Base-by-base conservation (phyloP, 305 asterid genomes). In the Fraxinus angustifolia region DNA sequence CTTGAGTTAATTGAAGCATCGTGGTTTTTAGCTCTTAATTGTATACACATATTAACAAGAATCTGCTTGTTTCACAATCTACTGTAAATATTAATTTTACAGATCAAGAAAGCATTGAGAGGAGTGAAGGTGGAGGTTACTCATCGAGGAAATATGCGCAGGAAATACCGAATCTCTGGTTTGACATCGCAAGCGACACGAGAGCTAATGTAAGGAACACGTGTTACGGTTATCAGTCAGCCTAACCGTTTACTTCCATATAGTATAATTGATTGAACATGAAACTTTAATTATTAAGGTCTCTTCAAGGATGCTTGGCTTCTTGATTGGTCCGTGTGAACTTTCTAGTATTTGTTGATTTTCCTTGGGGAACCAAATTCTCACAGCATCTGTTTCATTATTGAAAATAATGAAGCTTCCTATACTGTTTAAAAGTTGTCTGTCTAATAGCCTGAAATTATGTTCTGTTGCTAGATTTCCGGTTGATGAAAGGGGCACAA, bases 61-160 rank as follows among this genome's bases (percentile, higher is more conserved):
- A 50, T 50, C n/a, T 50, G 21, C 60, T 5, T 21, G 11, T 36
- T 33, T 23, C 19, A 5, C 26, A 26, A 33, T 56, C 50, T 34
- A 17, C 31, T 34, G 8, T 82, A 21, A 78, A 73, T 60, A 80
- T n/a, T 21, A 68, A 73, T 31, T 77, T 82, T 8, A 56, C 90
- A 92, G 96, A 90, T 92, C 21, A 92, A 92, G 85, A 91, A 90
- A 85, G 96, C 97, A 10, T 86, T 92, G 30, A 87, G 94, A 85
- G 97, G 97, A 73, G 93, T 92, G 31, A 92, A 88, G 83, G 96
- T 92, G 70, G 97, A 92, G 87, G 97, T 92, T 50, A 92, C 97
- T 34, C 97, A 90, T 81, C 90, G 95, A n/a, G 97, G 97, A 34
- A 91, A 16, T 50, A 50, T 50, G 62, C 62, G 62, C 62, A 50